Percentiles rank a stretch among this genome's conserved stretches.
phyloP scores from a whole-genome alignment of 2,329 filamentous ascomycete genomes.

The Hymenoscyphus scutula region DNA sequence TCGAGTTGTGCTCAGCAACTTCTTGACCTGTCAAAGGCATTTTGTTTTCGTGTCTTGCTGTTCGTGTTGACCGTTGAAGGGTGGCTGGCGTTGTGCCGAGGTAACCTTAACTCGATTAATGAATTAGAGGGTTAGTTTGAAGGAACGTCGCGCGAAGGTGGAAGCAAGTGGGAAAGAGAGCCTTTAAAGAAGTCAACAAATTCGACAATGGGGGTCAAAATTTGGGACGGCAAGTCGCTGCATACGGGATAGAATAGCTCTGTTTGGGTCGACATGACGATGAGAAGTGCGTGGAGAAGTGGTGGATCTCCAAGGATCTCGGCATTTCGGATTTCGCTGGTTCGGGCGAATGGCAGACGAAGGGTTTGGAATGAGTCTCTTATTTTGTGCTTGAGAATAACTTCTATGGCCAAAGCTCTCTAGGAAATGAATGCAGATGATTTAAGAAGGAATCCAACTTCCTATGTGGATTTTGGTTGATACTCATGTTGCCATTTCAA shows the following conservation, averaged over 20 bases:
- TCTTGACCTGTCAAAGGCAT: conserved; percentile 50
- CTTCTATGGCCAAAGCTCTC: neutral
- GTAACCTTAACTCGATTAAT: too few relatives aligned
- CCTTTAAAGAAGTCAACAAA: neutral
- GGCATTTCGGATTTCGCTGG: conserved; percentile 7
- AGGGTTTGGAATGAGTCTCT: neutral
- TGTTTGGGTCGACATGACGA: neutral
- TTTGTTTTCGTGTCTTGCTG: conserved; percentile 13
- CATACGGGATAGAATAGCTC: conserved; percentile 2
- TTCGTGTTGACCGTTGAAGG: neutral
- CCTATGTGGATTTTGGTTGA: neutral
- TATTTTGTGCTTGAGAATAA: neutral
- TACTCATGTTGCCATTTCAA: neutral
- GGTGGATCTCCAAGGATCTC: conserved; percentile 15
- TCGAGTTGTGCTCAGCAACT: conserved; percentile 71
- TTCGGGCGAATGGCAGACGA: conserved; percentile 12
- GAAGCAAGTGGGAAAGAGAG: neutral
- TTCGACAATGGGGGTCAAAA: neutral
- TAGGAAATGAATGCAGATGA: neutral
- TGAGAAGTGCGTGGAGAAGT: neutral
- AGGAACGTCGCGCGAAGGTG: neutral
- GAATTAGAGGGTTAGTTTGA: neutral
- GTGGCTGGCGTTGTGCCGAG: conserved; percentile 16
- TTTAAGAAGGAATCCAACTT: neutral
- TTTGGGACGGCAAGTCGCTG: neutral